Evolutionary conservation across 768 basidiomycete genomes (phyloP).

Genomic region (Candolleomyces eurysporus): DNA sequence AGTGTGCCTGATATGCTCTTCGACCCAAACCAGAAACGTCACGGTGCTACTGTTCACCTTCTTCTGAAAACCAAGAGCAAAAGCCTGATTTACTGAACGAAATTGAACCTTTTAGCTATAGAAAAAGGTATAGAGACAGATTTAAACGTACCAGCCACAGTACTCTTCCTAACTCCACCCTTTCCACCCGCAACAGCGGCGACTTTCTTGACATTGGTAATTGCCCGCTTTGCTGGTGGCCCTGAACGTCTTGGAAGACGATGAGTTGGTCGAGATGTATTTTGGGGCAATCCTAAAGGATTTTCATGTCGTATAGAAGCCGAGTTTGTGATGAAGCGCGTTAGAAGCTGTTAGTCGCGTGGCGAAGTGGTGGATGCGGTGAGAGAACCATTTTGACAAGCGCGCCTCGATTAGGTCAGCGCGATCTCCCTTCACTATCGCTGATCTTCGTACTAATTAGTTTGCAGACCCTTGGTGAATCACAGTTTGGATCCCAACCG

Average conservation of each 20-base stretch:
- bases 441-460: too few species aligned
- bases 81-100: constrained; percentile 73
- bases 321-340: too few species aligned
- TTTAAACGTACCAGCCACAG: constrained; percentile 68
- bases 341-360: too few species aligned
- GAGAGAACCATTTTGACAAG: too few species aligned
- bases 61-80: constrained; percentile 56
- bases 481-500: too few species aligned
- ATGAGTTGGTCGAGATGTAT: constrained; percentile 13
- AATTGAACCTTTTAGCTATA: background rate
- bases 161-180: constrained; percentile 95
- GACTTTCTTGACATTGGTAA: constrained; percentile 77
- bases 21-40: constrained; percentile 43
- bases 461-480: too few species aligned
- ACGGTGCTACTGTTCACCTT: constrained; percentile 45
- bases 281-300: too few species aligned
- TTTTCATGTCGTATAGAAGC: too few species aligned
- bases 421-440: background rate
- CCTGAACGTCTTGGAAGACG: constrained; percentile 62
- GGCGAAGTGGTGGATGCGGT: too few species aligned
- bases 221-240: constrained; percentile 50
- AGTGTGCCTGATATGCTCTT: background rate
- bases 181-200: constrained; percentile 90
- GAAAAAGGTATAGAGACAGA: background rate
- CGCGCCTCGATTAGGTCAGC: constrained; percentile 4